Conservation (phyloP, 2,329 filamentous ascomycete species). For the Didymella exigua region DNA sequence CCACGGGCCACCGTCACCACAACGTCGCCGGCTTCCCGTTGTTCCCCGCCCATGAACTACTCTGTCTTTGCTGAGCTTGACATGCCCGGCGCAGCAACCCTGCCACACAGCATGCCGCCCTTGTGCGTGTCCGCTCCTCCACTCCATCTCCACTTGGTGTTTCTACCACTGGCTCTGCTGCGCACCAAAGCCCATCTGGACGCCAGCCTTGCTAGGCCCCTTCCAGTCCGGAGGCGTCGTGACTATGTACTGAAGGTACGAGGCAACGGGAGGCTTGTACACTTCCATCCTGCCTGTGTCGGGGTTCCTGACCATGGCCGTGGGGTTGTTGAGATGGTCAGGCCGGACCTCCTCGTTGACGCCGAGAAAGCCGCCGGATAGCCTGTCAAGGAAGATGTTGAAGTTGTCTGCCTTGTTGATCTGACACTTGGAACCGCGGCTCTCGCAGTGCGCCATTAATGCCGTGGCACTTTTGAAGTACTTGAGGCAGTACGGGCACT, state of each 20-base stretch:
- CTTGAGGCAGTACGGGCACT: constrained; percentile 51
- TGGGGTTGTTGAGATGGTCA: constrained; percentile 37
- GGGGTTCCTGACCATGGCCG: constrained; percentile 24
- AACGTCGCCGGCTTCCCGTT: background rate
- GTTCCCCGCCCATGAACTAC: no score
- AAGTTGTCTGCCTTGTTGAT: constrained; percentile 47
- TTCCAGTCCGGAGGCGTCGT: constrained; percentile 42
- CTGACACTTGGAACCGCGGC: constrained; percentile 34
- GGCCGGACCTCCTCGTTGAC: constrained; percentile 40
- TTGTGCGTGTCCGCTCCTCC: background rate
- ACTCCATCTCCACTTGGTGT: background rate
- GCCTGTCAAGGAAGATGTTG: constrained; percentile 44
- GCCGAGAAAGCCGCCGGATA: constrained; percentile 51
- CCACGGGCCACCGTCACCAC: background rate
- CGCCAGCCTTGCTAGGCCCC: constrained; percentile 20
- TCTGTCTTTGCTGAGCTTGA: background rate
- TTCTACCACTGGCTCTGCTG: background rate
- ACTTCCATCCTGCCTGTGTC: constrained; percentile 30
- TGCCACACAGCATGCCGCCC: background rate
- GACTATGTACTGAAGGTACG: constrained; percentile 40
- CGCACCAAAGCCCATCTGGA: background rate
- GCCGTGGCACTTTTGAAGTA: constrained; percentile 47
- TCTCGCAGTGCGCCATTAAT: constrained; percentile 51
- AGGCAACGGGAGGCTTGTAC: constrained; percentile 34
- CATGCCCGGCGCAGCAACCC: background rate